phyloP scores from a whole-genome alignment of 768 basidiomycete genomes.

The Tricholoma hemisulphureum region DNA sequence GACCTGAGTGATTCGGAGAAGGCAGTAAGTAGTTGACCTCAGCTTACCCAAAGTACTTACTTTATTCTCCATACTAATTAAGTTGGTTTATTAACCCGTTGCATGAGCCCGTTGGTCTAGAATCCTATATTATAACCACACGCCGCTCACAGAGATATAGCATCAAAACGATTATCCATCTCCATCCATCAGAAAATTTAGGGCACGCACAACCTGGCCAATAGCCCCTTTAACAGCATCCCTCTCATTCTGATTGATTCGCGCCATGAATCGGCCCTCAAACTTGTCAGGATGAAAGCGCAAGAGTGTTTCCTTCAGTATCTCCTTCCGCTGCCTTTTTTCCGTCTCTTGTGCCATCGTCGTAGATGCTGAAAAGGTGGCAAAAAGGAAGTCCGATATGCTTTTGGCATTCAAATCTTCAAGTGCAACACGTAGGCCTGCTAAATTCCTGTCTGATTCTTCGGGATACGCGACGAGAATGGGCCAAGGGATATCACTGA shows the following conservation, averaged over 20 bases:
- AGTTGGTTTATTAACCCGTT: neutral
- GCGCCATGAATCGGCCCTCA: conserved; percentile 65
- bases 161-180: conserved; percentile 8
- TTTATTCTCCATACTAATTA: neutral
- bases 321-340: conserved; percentile 56
- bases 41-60: neutral
- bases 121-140: neutral
- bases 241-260: conserved; percentile 45
- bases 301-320: conserved; percentile 62
- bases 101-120: neutral
- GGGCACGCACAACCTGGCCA: conserved; percentile 57
- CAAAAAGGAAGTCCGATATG: conserved; percentile 57
- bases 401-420: conserved; percentile 57
- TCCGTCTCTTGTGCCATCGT: conserved; percentile 20
- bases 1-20: neutral
- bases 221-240: conserved; percentile 57
- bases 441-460: conserved; percentile 14
- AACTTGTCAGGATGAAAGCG: conserved; percentile 85
- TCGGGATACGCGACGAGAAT: conserved; percentile 38
- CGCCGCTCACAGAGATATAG: neutral
- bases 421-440: conserved; percentile 14
- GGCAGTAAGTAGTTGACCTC: neutral
- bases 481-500: conserved; percentile 76
- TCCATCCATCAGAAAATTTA: conserved; percentile 55
- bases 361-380: conserved; percentile 2